Conservation (phyloP, 1,284 basidiomycete genomes). For the Papiliotrema flavescens region DNA sequence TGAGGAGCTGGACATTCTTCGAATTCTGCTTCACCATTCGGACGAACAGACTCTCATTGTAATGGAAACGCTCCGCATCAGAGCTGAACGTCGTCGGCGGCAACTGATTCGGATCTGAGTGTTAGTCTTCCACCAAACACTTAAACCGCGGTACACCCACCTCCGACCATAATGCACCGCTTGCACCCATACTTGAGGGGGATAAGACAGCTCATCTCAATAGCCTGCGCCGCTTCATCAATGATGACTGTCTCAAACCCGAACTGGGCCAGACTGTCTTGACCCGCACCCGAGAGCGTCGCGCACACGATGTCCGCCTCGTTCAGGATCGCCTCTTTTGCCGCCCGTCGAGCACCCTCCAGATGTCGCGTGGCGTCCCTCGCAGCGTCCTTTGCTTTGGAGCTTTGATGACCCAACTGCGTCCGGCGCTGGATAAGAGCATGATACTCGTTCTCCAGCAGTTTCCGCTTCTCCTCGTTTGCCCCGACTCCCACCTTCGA, state of each 20-base stretch:
- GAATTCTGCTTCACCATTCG: conserved; percentile 76
- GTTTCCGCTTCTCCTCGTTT: conserved; percentile 45
- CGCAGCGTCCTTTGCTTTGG: conserved; percentile 75
- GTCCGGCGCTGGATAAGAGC: conserved; percentile 64
- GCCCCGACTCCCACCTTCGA: conserved; percentile 24
- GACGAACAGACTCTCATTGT: conserved; percentile 90
- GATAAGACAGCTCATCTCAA: conserved; percentile 94
- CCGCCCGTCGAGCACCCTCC: conserved; percentile 71
- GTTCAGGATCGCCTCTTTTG: conserved; percentile 69
- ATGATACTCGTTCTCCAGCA: conserved; percentile 65
- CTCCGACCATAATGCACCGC: conserved; percentile 91
- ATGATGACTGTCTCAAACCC: conserved; percentile 97
- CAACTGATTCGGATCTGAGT: conserved; percentile 86
- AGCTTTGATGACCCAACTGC: conserved; percentile 64
- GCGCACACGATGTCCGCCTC: conserved; percentile 92
- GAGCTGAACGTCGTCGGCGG: conserved; percentile 94
- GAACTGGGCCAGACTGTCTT: conserved; percentile 76
- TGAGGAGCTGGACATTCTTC: conserved; percentile 82
- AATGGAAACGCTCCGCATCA: conserved; percentile 73
- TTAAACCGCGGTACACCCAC: conserved; percentile 48
- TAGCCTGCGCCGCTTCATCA: conserved; percentile 96
- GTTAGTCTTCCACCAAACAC: conserved; percentile 3
- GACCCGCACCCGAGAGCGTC: conserved; percentile 88
- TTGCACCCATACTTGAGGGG: conserved; percentile 84
- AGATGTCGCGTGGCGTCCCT: conserved; percentile 66